These are phyloP conservation scores for Mortierella sp. DNA, from an alignment of 371 early-diverging fungal species.

Conservation along the genomic window DNA sequence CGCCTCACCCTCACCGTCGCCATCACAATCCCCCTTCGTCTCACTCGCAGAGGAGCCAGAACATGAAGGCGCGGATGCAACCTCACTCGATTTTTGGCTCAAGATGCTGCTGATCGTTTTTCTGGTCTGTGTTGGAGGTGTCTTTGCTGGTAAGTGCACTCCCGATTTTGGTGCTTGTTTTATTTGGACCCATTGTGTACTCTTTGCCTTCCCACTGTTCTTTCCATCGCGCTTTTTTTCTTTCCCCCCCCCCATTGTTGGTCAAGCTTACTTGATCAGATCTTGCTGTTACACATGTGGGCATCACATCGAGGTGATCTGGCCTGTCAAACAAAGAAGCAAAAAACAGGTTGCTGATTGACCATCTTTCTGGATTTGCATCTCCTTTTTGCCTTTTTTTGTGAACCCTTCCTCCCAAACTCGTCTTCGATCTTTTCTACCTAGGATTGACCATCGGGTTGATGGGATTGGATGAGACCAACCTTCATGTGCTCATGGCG, in stretches of 20 bases:
- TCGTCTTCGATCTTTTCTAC: background rate
- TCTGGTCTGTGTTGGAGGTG: constrained; percentile 44
- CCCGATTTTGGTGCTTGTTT: too few relatives aligned
- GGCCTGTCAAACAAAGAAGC: too few relatives aligned
- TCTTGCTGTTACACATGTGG: too few relatives aligned
- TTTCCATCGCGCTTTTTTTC: background rate
- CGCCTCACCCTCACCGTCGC: too few relatives aligned
- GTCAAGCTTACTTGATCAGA: too few relatives aligned
- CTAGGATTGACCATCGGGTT: constrained; percentile 86
- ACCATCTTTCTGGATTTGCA: too few relatives aligned
- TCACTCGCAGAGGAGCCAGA: constrained; percentile 5
- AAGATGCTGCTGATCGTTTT: constrained; percentile 52
- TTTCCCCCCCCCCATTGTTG: background rate
- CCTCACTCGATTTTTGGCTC: constrained; percentile 54
- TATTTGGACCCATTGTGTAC: too few relatives aligned
- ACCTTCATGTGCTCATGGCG: constrained; percentile 72
- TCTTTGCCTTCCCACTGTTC: too few relatives aligned
- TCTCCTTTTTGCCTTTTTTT: too few relatives aligned
- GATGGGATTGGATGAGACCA: constrained; percentile 80
- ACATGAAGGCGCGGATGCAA: constrained; percentile 26
- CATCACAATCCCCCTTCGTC: background rate
- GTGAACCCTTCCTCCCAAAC: too few relatives aligned
- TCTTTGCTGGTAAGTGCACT: constrained; percentile 52
- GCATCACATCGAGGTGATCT: too few relatives aligned
- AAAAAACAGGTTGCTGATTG: too few relatives aligned